Evolutionary conservation across 108 stramenopile species (phyloP).

Genomic region (Mayamaea pseudoterrestris): DNA sequence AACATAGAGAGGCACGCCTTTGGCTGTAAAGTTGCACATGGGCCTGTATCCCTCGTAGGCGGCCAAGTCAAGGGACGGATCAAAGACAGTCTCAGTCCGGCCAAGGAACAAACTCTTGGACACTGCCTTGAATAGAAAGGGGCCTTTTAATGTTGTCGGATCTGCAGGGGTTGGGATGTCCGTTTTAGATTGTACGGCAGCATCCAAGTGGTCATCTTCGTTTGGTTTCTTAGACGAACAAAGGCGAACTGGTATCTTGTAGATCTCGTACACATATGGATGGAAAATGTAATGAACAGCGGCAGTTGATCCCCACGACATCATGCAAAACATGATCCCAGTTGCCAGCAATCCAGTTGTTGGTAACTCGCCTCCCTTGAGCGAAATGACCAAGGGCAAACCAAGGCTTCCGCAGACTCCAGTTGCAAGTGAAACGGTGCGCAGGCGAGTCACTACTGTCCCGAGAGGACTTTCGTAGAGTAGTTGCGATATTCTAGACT

Average conservation of each 20-base stretch:
- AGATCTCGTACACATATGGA: conserved; percentile 63
- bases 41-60: conserved; percentile 45
- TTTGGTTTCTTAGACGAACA: background rate
- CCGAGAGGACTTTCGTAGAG: conserved; percentile 71
- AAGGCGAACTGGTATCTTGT: conserved; percentile 22
- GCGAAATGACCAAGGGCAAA: conserved; percentile 41
- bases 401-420: conserved; percentile 52
- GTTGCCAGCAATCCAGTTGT: conserved; percentile 48
- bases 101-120: conserved; percentile 52
- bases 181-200: background rate
- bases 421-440: conserved; percentile 60
- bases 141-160: too few relatives aligned
- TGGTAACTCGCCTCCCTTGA: conserved; percentile 41
- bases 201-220: too few relatives aligned
- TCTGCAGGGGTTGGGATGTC: conserved; percentile 5
- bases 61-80: conserved; percentile 47
- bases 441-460: conserved; percentile 48
- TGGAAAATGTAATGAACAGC: conserved; percentile 71
- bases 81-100: conserved; percentile 48
- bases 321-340: conserved; percentile 43
- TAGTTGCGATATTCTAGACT: too few relatives aligned
- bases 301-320: conserved; percentile 54
- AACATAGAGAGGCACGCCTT: conserved; percentile 47
- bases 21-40: conserved; percentile 75
- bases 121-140: conserved; percentile 29